These are phyloP conservation scores for Mycena capillaripes DNA, from an alignment of 768 basidiomycete genomes.

Conservation along the genomic window DNA sequence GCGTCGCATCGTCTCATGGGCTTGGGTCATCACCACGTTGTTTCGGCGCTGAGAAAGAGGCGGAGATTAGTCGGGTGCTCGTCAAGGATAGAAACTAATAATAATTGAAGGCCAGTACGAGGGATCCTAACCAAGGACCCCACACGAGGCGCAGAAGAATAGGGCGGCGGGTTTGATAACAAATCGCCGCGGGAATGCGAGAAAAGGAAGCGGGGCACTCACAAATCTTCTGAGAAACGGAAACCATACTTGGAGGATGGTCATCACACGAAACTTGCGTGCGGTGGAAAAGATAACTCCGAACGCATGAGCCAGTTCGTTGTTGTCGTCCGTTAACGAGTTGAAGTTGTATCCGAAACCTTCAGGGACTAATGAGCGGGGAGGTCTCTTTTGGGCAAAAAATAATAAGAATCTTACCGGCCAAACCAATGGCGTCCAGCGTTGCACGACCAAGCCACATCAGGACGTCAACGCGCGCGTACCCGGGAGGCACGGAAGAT, in stretches of 20 bases:
- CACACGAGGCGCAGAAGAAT: constrained; percentile 13
- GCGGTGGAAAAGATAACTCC: constrained; percentile 66
- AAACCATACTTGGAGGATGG: constrained; percentile 71
- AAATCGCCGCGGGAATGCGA: constrained; percentile 25
- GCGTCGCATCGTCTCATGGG: constrained; percentile 61
- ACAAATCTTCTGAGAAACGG: constrained; percentile 68
- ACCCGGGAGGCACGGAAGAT: constrained; percentile 11
- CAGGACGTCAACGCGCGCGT: constrained; percentile 63
- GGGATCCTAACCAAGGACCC: neutral
- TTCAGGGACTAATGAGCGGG: constrained; percentile 36
- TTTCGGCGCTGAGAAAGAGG: constrained; percentile 57
- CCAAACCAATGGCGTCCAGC: constrained; percentile 76
- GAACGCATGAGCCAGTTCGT: constrained; percentile 71
- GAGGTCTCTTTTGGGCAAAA: neutral
- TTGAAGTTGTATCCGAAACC: constrained; percentile 75
- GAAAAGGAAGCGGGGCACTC: constrained; percentile 43
- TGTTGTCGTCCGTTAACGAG: constrained; percentile 60
- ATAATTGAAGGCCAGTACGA: neutral
- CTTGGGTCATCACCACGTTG: constrained; percentile 57
- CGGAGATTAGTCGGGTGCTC: constrained; percentile 29
- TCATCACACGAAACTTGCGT: constrained; percentile 64
- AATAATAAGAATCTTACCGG: constrained; percentile 54
- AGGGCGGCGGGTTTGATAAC: constrained; percentile 17
- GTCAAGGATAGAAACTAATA: neutral
- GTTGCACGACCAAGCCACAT: constrained; percentile 71